Conservation (phyloP, 257 asterid species). For the Fraxinus pennsylvanica region DNA sequence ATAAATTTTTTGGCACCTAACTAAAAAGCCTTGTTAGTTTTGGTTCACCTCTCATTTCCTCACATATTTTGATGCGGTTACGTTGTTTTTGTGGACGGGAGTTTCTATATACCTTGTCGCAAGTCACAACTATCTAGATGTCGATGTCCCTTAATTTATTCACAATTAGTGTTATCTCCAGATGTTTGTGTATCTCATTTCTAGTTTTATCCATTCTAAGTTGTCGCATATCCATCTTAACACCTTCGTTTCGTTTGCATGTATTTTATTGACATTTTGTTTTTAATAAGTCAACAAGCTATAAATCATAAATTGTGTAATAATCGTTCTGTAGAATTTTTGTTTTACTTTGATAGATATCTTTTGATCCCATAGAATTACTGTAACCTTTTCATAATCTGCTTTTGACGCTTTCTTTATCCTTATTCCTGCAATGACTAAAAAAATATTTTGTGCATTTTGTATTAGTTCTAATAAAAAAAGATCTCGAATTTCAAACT, state of each 20-base stretch:
- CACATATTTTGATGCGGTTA: neutral
- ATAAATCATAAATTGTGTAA: neutral
- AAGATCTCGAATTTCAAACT: neutral
- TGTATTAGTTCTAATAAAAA: neutral
- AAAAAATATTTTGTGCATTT: neutral
- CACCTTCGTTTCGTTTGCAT: neutral
- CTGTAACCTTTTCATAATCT: neutral
- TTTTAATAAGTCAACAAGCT: neutral
- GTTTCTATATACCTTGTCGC: no score
- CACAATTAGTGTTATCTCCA: neutral
- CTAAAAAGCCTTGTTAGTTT: neutral
- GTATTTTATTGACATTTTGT: neutral
- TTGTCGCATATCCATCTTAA: neutral
- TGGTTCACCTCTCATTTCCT: neutral
- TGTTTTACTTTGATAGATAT: neutral
- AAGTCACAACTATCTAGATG: neutral
- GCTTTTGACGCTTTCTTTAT: neutral
- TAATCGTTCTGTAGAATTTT: neutral
- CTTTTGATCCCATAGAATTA: neutral
- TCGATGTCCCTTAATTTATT: neutral
- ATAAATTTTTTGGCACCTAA: neutral
- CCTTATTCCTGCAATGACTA: neutral
- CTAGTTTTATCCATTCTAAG: neutral
- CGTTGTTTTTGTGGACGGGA: no score
- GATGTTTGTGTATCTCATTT: neutral